These are phyloP conservation scores for Colletotrichum falcatum DNA, from an alignment of 2,329 filamentous ascomycete species.

Conservation along the genomic window DNA sequence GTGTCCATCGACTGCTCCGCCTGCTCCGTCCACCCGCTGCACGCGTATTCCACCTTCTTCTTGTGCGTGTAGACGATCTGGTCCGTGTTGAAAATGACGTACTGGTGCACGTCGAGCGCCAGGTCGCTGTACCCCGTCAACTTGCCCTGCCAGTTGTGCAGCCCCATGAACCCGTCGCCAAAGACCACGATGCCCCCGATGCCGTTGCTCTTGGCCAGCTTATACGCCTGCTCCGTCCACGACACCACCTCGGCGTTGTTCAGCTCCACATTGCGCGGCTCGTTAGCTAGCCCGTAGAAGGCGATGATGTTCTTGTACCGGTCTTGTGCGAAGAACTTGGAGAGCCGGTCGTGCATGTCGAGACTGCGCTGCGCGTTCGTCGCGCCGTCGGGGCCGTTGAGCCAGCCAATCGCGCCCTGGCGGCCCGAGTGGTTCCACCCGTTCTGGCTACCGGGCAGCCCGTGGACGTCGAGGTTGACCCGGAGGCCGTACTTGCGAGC, in stretches of 20 bases:
- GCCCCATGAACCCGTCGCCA: constrained; percentile 93
- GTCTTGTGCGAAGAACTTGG: constrained; percentile 91
- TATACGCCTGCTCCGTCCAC: constrained; percentile 83
- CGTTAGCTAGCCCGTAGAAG: constrained; percentile 95
- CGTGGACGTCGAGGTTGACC: constrained; percentile 93
- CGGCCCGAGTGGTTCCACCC: constrained; percentile 97
- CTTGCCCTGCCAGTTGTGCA: constrained; percentile 89
- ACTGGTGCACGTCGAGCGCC: constrained; percentile 97
- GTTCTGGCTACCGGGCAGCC: constrained; percentile 92
- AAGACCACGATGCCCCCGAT: constrained; percentile 81
- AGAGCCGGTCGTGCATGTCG: constrained; percentile 87
- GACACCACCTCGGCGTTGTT: constrained; percentile 73
- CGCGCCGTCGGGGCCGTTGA: constrained; percentile 88
- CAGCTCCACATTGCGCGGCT: constrained; percentile 87
- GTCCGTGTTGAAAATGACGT: constrained; percentile 95
- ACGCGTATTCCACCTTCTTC: constrained; percentile 88
- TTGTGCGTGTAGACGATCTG: constrained; percentile 86
- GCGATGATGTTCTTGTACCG: constrained; percentile 92
- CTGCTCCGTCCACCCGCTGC: constrained; percentile 87
- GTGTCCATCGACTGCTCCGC: constrained; percentile 78
- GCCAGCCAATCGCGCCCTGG: constrained; percentile 84
- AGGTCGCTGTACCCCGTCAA: constrained; percentile 78
- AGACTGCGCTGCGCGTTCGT: constrained; percentile 84
- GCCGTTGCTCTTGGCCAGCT: constrained; percentile 81
- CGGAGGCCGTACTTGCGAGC: constrained; percentile 91